Conservation (phyloP, 345 rosid genomes). For the Syzygium oleosum region DNA sequence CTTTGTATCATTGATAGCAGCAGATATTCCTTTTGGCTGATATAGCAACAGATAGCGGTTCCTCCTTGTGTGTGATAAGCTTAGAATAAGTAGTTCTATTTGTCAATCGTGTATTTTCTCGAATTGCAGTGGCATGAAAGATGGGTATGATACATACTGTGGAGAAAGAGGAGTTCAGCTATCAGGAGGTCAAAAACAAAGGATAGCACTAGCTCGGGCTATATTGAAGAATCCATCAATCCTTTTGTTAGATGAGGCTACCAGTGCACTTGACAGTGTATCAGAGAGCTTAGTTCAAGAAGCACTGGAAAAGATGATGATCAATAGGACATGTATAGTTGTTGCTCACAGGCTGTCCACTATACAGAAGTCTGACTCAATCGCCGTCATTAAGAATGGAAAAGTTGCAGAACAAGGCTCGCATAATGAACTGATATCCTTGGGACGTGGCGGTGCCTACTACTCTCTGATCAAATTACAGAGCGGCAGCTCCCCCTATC, state of each 20-base stretch:
- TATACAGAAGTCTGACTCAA: conserved; percentile 42
- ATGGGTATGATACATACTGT: conserved; percentile 50
- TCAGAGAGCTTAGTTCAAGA: conserved; percentile 52
- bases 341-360: conserved; percentile 57
- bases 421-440: conserved; percentile 37
- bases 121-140: conserved; percentile 50
- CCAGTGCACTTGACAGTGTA: conserved; percentile 61
- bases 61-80: not conserved
- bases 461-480: conserved; percentile 30
- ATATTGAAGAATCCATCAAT: conserved; percentile 57
- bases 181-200: conserved; percentile 73
- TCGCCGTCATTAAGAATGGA: conserved; percentile 45
- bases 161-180: conserved; percentile 64
- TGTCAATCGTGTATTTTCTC: not conserved
- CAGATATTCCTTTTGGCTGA: not conserved
- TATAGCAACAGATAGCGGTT: not conserved
- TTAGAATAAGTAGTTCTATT: not conserved
- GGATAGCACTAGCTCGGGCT: conserved; percentile 66
- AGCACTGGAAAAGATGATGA: conserved; percentile 68
- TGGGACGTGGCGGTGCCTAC: conserved; percentile 31
- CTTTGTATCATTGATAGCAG: not conserved
- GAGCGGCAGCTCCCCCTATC: conserved; percentile 14
- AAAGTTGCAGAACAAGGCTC: conserved; percentile 46
- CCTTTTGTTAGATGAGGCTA: conserved; percentile 66
- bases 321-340: conserved; percentile 34